Evolutionary conservation across 139 green algal genomes (phyloP).

Genomic region (Picochlorum sp.): DNA sequence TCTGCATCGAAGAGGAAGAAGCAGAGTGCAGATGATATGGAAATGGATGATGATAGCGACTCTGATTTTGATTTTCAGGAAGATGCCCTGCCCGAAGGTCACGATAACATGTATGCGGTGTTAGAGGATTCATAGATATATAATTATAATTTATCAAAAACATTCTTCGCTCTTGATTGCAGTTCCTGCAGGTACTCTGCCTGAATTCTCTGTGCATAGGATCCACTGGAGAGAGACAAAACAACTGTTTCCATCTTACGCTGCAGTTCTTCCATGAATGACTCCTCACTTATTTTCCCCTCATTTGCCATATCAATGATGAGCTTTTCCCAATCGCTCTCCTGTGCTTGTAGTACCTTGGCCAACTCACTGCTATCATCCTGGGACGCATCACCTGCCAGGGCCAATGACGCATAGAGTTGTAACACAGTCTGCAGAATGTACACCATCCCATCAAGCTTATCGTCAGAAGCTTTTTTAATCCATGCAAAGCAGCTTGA

Average conservation of each 20-base stretch:
- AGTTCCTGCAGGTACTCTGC: constrained; percentile 65
- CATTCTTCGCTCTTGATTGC: constrained; percentile 44
- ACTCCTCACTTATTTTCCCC: constrained; percentile 28
- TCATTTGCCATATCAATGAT: constrained; percentile 9
- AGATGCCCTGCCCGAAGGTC: constrained; percentile 6
- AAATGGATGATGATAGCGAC: constrained; percentile 3
- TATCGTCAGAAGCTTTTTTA: constrained; percentile 67
- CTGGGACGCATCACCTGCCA: constrained; percentile 13
- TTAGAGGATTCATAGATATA: constrained; percentile 9
- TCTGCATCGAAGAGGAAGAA: constrained; percentile 44
- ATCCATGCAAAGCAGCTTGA: constrained; percentile 86
- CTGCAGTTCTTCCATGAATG: constrained; percentile 70
- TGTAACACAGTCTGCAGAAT: constrained; percentile 84
- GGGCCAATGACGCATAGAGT: constrained; percentile 65
- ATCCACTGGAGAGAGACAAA: constrained; percentile 63
- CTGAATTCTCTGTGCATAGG: constrained; percentile 72
- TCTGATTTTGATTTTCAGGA: constrained; percentile 24
- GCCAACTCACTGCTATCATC: neutral
- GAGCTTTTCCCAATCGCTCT: constrained; percentile 48
- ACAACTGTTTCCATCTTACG: constrained; percentile 76
- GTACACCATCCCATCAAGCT: constrained; percentile 67
- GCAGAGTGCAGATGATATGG: constrained; percentile 16
- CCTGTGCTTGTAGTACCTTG: neutral
- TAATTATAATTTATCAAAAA: constrained; percentile 34
- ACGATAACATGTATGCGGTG: neutral